These are phyloP conservation scores for Trypanosoma brucei DNA, from an alignment of 208 protist species.

Conservation along the genomic window DNA sequence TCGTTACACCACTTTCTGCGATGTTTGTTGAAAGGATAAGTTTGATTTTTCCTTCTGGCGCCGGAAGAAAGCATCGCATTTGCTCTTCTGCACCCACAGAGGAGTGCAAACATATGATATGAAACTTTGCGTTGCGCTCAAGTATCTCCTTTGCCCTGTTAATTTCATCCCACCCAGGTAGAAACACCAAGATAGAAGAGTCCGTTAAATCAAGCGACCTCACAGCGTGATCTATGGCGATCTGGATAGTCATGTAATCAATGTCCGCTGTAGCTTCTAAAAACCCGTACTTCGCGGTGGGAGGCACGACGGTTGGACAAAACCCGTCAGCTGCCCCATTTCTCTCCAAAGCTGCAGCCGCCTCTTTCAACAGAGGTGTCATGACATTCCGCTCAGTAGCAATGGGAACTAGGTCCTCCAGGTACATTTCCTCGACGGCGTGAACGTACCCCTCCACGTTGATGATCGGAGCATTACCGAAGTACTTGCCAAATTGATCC, in stretches of 20 bases:
- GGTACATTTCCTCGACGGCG: conserved; percentile 80
- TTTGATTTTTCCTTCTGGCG: conserved; percentile 88
- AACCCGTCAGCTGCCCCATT: background rate
- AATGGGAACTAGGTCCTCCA: conserved; percentile 73
- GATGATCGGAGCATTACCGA: conserved; percentile 72
- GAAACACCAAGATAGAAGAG: conserved; percentile 88
- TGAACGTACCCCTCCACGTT: conserved; percentile 81
- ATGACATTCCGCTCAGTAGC: conserved; percentile 67
- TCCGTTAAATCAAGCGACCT: conserved; percentile 62
- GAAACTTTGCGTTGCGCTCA: conserved; percentile 55
- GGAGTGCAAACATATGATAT: conserved; percentile 87
- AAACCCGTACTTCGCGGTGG: conserved; percentile 50
- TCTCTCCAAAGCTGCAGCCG: conserved; percentile 17
- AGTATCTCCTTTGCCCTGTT: conserved; percentile 62
- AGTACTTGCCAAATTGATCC: conserved; percentile 82
- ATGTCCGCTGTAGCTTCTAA: conserved; percentile 67
- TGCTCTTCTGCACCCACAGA: conserved; percentile 95
- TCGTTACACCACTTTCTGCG: conserved; percentile 99
- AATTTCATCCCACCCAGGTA: conserved; percentile 93
- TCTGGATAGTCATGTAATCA: conserved; percentile 77
- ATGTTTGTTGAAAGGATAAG: conserved; percentile 99
- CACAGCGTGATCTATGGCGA: conserved; percentile 79
- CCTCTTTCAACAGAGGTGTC: conserved; percentile 72
- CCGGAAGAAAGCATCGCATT: conserved; percentile 95
- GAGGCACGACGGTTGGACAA: background rate